Evolutionary conservation across 2,329 filamentous ascomycete genomes (phyloP), one percentile per base, ranked within the genome.

Genomic region (Aspergillus neotritici): DNA sequence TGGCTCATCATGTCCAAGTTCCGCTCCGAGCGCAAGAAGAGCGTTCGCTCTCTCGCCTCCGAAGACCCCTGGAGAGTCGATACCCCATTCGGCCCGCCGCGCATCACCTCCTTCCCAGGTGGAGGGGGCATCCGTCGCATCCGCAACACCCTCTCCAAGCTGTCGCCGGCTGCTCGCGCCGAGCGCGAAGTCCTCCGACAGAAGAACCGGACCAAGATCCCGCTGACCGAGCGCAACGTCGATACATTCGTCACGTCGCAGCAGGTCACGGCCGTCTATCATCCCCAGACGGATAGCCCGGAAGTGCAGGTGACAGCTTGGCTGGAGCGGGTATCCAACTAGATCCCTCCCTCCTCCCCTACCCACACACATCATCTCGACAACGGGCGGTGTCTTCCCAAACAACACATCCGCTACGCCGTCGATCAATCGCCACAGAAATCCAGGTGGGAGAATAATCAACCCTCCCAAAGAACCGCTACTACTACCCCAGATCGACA

Each of bases 271-370:
- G 63, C 84, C 77, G 80, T 80, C 74, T 64, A 72, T 71, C 56
- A 79, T 73, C 50, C 67, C 70, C 46, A 82, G 78, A 68, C 73
- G 54, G 52, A 72, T 71, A 56, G 70, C 68, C 54, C 79, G 76
- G 64, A 83, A 72, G 57, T 89, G 84, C 74, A 76, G 70, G 55
- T 91, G 86, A 68, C 82, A 77, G 65, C 84, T 80, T 76, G 86
- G 86, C 66, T 90, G 84, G 73, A 77, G 76, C 66, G 77, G 71
- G 48, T 83, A 84, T 65, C 78, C 80, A 66, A 83, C 87, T 82
- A 83, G 40, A 16, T 65, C 53, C 76, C 64, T 14, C 17, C 41
- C 37, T 37, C n/a, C 45, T 25, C 33, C 37, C 9, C 29, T 35
- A 31, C 34, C 30, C 44, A 34, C 28, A 31, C 7, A 34, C 31